Evolutionary conservation across 768 basidiomycete genomes (phyloP), one percentile per base, ranked within the genome.

Genomic region (Lactifluus pinguis): DNA sequence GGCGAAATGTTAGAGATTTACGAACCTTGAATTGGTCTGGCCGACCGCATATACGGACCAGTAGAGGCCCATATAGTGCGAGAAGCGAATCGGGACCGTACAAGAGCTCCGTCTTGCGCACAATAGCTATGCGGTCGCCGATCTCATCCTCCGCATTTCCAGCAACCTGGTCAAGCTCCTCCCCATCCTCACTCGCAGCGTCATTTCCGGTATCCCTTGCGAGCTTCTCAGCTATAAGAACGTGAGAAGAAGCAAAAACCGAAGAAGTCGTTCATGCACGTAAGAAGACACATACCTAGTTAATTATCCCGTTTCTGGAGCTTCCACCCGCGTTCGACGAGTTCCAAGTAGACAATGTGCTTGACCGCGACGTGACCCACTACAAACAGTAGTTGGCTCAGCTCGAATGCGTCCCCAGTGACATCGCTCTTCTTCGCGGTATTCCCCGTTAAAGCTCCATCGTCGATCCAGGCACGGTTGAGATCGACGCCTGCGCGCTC

Each of bases 141-240:
- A 98, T 95, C 68, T 99, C 97, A 69, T 99, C 97, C 71, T 99
- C 97, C 4, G 93, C 93, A 68, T 95, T 95, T 6, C 97, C 97
- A 8, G 89, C 93, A 10, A 98, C 95, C 67, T 95, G 94, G 65
- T 99, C 97, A 0, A 98, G 83, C 70, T 99, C 97, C 69, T 97
- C 94, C 15, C 76, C 79, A 42, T 79, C 74, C 60, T 79, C 90
- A 39, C 80, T 72, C 8, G 72, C 70, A 30, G 75, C 75, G 65
- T 72, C 71, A 25, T 72, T 68, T 38, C 72, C 70, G 57, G 68
- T 67, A 17, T 71, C 75, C 25, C 72, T 75, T 0, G 76, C 78
- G 13, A 77, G 76, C 69, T 89, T 92, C 53, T 85, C 88, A 67
- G 81, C 85, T 84, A 66, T 1, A 49, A 4, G 19, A 49, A 9